Conservation (phyloP, 2,329 filamentous ascomycete species). For the Pseudonectria foliicola region DNA sequence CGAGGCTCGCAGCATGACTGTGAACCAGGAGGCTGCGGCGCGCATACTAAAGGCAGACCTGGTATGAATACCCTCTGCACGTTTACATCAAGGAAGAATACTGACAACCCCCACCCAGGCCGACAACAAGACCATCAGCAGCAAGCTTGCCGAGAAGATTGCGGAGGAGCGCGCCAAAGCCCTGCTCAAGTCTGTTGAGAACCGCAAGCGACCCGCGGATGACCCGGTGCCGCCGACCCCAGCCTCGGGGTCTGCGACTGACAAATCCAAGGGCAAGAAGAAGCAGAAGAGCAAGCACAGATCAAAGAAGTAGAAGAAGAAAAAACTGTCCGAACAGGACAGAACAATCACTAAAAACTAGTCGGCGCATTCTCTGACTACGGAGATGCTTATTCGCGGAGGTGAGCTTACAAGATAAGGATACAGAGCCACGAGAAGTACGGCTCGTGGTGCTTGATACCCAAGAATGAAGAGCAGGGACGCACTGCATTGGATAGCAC, state of each 20-base stretch:
- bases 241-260: conserved; percentile 8
- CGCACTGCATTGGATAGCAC: no score
- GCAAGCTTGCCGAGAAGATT: conserved; percentile 48
- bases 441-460: no score
- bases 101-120: conserved; percentile 26
- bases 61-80: conserved; percentile 41
- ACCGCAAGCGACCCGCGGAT: conserved; percentile 35
- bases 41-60: conserved; percentile 79
- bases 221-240: conserved; percentile 22
- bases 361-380: no score
- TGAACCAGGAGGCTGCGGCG: conserved; percentile 71
- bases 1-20: conserved; percentile 42
- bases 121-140: conserved; percentile 45
- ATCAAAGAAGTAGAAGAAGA: conserved; percentile 15
- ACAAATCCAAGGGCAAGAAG: conserved; percentile 22
- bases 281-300: conserved; percentile 26
- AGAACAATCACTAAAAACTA: no score
- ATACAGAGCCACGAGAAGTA: background rate
- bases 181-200: conserved; percentile 39
- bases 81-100: conserved; percentile 2
- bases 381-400: background rate
- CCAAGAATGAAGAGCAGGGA: no score
- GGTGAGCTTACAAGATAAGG: background rate
- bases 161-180: conserved; percentile 49
- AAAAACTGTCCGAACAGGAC: no score